These are phyloP conservation scores for Tuctoria greenei DNA, from an alignment of 176 grass and related monocot genomes.

Conservation along the genomic window DNA sequence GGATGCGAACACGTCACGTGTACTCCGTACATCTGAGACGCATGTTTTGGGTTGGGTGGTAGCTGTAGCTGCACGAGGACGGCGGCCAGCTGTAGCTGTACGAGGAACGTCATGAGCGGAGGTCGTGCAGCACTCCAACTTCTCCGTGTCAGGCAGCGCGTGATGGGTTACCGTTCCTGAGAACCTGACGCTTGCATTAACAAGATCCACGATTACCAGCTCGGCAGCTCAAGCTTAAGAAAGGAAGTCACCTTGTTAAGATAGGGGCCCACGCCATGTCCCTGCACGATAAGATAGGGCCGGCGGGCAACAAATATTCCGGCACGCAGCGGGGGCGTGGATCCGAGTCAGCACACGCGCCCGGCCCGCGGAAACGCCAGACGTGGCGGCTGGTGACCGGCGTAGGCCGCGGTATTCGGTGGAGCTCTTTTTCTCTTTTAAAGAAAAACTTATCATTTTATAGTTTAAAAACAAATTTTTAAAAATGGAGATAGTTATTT, in stretches of 20 bases:
- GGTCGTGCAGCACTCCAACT: not conserved
- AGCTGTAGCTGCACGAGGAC: not conserved
- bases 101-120: not conserved
- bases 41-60: not conserved
- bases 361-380: not conserved
- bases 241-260: too few species aligned
- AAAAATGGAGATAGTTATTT: not conserved
- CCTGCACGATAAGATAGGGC: not conserved
- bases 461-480: too few species aligned
- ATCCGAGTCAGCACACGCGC: conserved; percentile 37
- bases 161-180: too few species aligned
- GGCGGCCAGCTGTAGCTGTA: not conserved
- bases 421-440: not conserved
- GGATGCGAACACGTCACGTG: not conserved
- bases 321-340: not conserved
- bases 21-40: not conserved
- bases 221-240: not conserved
- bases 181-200: too few species aligned
- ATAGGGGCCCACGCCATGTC: too few species aligned
- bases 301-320: conserved; percentile 4
- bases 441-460: too few species aligned
- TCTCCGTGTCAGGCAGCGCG: not conserved
- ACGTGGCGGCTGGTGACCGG: not conserved
- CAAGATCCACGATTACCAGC: not conserved
- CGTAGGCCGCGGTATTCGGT: not conserved